These are phyloP conservation scores for Aspergillus sp. DNA, from an alignment of 2,329 filamentous ascomycete genomes.

Conservation along the genomic window DNA sequence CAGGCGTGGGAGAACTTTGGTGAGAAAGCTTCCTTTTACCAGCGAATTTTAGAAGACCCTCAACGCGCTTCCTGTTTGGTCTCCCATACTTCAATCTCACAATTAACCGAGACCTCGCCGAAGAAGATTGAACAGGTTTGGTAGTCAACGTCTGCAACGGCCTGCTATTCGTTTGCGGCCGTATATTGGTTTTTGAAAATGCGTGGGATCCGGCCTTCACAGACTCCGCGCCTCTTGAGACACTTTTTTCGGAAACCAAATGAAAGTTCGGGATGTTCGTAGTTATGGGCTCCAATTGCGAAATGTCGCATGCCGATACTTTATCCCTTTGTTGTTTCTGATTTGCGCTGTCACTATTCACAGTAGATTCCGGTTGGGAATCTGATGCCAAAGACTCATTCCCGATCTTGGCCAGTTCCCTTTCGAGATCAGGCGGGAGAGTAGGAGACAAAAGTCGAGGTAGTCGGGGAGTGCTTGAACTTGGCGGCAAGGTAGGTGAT, in stretches of 20 bases:
- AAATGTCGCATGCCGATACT: slow-evolving; percentile 11
- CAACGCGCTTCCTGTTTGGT: slow-evolving; percentile 48
- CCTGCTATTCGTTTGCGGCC: slow-evolving; percentile 5
- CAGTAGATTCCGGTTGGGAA: slow-evolving; percentile 18
- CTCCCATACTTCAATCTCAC: slow-evolving; percentile 55
- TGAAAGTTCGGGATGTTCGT: slow-evolving; percentile 14
- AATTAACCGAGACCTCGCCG: slow-evolving; percentile 36
- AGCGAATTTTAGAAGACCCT: slow-evolving; percentile 46
- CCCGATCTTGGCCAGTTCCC: slow-evolving; percentile 48
- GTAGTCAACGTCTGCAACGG: slow-evolving; percentile 1
- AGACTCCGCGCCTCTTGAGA: slow-evolving; percentile 9
- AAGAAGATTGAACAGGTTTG: slow-evolving; percentile 9
- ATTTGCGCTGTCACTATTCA: slow-evolving; percentile 20
- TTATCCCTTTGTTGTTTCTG: slow-evolving; percentile 20
- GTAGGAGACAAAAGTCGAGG: slow-evolving; percentile 59
- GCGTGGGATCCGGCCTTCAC: slow-evolving; percentile 8
- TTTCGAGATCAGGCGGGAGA: slow-evolving; percentile 56
- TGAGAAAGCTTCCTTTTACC: slow-evolving; percentile 34
- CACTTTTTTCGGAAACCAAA: slow-evolving; percentile 12
- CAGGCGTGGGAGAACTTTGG: slow-evolving; percentile 26
- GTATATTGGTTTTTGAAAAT: slow-evolving; percentile 7
- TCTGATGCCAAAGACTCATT: slow-evolving; percentile 30
- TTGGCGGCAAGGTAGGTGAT: slow-evolving; percentile 44
- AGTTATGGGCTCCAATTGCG: slow-evolving; percentile 19
- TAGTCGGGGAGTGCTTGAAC: slow-evolving; percentile 40